Evolutionary conservation across 1,284 basidiomycete genomes (phyloP), one percentile per base, ranked within the genome.

Genomic region (Papiliotrema flavescens): DNA sequence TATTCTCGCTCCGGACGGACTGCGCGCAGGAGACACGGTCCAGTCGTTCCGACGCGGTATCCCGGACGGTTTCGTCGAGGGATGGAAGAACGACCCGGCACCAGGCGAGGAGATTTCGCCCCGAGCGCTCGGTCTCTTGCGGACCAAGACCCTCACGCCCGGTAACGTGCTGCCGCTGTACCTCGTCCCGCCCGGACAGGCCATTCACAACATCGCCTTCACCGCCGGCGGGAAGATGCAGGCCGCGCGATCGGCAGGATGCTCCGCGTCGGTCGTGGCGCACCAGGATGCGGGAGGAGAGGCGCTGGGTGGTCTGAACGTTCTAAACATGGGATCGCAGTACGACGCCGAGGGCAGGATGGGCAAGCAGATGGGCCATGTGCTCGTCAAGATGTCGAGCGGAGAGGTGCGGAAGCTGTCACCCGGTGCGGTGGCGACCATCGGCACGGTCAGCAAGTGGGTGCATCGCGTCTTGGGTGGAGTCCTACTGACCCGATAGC

Each of bases 131-230:
- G 92, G 93, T 80, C 80, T 93, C 41, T 83, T 98, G 47, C 88
- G 94, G 39, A 85, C 89, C 1, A 79, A 86, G 64, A 92, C 90
- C 1, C 80, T 98, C 71, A 88, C 89, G 72, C 87, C 90, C 0
- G 95, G 95, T 43, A 98, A 98, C 70, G 92, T 95, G 49, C 84
- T 98, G 15, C 94, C 92, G 0, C 79, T 98, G 50, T 85, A 86
- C 51, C 84, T 97, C 59, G 92, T 98, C 62, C 95, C 95, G 0
- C 84, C 89, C 28, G 93, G 94, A 17, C 96, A 93, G 6, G 83
- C 88, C 66, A 85, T 98, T 57, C 93, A 98, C 80, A 88, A 85
- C 69, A 82, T 98, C 60, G 81, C 89, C 0, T 83, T 97, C 51
- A 79, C 83, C 45, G 87, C 90, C 0, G 76, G 83, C 5, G 91